Evolutionary conservation across 352 stramenopile species (phyloP), one percentile per base, ranked within the genome.

Genomic region (Blastocystis sp.): DNA sequence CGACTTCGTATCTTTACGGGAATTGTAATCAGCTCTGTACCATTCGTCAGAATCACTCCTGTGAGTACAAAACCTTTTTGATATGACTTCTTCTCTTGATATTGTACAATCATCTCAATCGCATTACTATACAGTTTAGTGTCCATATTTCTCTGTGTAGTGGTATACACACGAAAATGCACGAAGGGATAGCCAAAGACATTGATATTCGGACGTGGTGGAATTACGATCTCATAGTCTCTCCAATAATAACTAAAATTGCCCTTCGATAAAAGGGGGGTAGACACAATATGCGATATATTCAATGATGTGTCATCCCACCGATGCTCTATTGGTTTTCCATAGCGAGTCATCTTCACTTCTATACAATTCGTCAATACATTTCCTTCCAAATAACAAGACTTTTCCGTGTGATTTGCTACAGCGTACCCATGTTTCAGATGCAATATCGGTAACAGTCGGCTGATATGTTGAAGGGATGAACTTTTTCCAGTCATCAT

Each of bases 81-180:
- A 62, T 47, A 7, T 26, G 34, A 41, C 7, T 26, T n/a, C 6
- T 20, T n/a, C 3, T 26, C 70, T 6, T 54, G 24, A 41, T 81
- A 64, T 9, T 65, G 13, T 20, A 81, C 43, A 11, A 45, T 65
- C 70, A 81, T 26, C 55, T 81, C 70, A 13, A 81, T 18, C 50
- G 70, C 37, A 65, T 81, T 81, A 9, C 45, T 65, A 26, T 81
- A 81, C 18, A 81, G 18, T 47, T 81, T 81, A 1, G 18, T 62
- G 8, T 81, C 70, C 45, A 24, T 20, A 20, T 81, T 26, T 8
- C 41, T 24, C 13, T 43, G 11, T 18, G 53, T 81, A 3, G 45
- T 81, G 6, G 45, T 81, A 53, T 81, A 81, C 2, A 81, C n/a
- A 30, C 41, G 39, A 26, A 81, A 63, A 7, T 41, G 70, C 26